A percentile compares a stretch with the other conserved stretches of the same genome.
These are phyloP conservation scores for Mariannaea elegans DNA, from an alignment of 2,329 filamentous ascomycete genomes.

Conservation along the genomic window DNA sequence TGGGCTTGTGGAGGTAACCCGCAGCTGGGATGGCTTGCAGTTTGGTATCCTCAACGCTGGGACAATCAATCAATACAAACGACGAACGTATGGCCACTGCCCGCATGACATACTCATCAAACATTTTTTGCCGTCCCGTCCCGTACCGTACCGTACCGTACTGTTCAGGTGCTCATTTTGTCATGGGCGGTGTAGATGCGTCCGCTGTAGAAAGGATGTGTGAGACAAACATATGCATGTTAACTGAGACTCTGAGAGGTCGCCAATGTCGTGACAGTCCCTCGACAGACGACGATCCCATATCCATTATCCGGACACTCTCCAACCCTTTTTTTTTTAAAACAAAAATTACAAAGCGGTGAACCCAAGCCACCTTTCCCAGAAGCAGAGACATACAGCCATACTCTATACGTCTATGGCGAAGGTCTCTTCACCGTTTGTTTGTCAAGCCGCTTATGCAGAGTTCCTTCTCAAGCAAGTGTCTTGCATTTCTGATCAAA, in stretches of 20 bases:
- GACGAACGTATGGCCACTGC: conserved; percentile 13
- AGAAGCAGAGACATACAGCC: background rate
- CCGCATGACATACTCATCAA: background rate
- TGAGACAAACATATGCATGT: conserved; percentile 16
- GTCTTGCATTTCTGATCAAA: background rate
- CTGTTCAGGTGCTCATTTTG: background rate
- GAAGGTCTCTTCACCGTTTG: background rate
- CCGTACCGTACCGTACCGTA: background rate
- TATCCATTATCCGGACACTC: background rate
- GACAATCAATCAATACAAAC: conserved; percentile 8
- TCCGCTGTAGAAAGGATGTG: conserved; percentile 5
- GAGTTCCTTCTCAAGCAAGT: background rate
- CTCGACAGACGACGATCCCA: conserved; percentile 4
- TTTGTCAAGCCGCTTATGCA: background rate
- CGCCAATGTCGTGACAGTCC: background rate
- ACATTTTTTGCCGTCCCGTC: background rate
- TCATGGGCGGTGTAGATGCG: conserved; percentile 14
- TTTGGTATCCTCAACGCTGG: conserved; percentile 14
- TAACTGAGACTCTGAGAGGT: conserved; percentile 10
- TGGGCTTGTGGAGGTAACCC: conserved; percentile 30
- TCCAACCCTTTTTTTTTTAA: background rate
- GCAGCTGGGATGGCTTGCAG: conserved; percentile 29
- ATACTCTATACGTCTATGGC: background rate
- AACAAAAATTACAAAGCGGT: too few species aligned
- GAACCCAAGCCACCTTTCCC: conserved; percentile 10